Base-by-base conservation (phyloP, 306 rosid species). In the Vigna reflexopilosa region DNA sequence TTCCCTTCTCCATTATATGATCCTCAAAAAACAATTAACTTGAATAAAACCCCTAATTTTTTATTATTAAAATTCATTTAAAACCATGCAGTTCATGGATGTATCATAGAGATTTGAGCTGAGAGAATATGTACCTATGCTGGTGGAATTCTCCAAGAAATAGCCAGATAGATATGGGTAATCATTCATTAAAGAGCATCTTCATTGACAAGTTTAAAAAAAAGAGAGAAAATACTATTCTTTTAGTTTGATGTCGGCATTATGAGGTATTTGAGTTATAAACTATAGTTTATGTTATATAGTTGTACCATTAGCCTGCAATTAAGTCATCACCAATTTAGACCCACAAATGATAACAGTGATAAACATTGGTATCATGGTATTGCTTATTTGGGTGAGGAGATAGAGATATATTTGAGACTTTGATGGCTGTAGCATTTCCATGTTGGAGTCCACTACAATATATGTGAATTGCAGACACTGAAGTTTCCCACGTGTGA, bases 371-470 rank as follows among this genome's bases (percentile, higher is more conserved):
- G 22, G 72, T 13, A 38, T 38, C 9, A 38, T 7, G 11, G 67
- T 45, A 65, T 42, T 42, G 63, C 1, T 56, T 22, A 16, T 77
- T 72, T 81, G 55, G 79, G 81, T 32, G 71, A 30, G 30, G 56
- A 36, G 65, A 38, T 22, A 78, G 56, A 34, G 57, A 38, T 54
- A 83, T 64, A 57, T 65, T 44, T 57, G 76, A 64, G 20, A 49
- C 3, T 54, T 65, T 49, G 76, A 65, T 17, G 77, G 77, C 72
- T 83, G 17, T 74, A 78, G 72, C 42, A 72, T 55, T 79, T 73
- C 83, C 86, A 83, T 82, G 85, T 84, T 78, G 84, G 71, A 73
- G 34, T 83, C 88, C 97, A 88, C 83, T 72, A 20, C 7, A 34
- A 78, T 74, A 78, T 70, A 20, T 8, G 9, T 44, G 82, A 75